A percentile compares a stretch with the other conserved stretches of the same genome.
phyloP scores from a whole-genome alignment of 1,284 basidiomycete genomes.

The Ustilago trichophora region DNA sequence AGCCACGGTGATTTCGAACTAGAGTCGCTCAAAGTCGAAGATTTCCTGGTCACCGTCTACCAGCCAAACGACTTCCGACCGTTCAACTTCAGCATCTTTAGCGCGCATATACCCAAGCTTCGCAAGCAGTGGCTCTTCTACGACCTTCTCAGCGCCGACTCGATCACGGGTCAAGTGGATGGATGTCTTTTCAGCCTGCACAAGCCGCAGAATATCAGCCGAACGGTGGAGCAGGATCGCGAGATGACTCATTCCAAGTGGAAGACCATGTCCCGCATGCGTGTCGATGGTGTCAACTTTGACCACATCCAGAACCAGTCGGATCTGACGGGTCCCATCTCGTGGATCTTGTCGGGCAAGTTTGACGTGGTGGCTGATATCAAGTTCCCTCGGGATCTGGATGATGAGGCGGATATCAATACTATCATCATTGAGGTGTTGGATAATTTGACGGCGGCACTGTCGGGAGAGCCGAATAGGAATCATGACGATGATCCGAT shows the following conservation, averaged over 20 bases:
- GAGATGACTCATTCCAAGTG: conserved; percentile 72
- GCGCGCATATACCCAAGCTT: conserved; percentile 84
- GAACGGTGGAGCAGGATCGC: conserved; percentile 77
- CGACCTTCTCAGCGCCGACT: conserved; percentile 81
- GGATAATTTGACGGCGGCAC: conserved; percentile 75
- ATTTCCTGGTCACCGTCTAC: conserved; percentile 91
- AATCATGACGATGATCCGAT: conserved; percentile 71
- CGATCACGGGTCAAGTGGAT: conserved; percentile 95
- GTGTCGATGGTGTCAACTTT: conserved; percentile 95
- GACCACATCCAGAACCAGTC: conserved; percentile 91
- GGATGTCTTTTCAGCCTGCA: conserved; percentile 97
- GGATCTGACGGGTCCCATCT: conserved; percentile 80
- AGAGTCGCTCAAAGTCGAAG: conserved; percentile 86
- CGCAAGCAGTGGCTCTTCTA: conserved; percentile 96
- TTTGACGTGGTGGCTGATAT: conserved; percentile 95
- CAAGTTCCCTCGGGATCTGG: conserved; percentile 87
- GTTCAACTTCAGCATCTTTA: conserved; percentile 89
- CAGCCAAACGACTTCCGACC: conserved; percentile 92
- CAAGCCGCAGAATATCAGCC: conserved; percentile 92
- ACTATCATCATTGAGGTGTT: conserved; percentile 90
- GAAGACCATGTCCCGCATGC: conserved; percentile 91
- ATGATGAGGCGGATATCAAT: conserved; percentile 77
- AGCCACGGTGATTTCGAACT: conserved; percentile 89
- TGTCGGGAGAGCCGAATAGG: conserved; percentile 41
- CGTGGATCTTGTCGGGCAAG: conserved; percentile 96